Evolutionary conservation across 805 yeast species (phyloP).

Genomic region (Starmerella kuoi): DNA sequence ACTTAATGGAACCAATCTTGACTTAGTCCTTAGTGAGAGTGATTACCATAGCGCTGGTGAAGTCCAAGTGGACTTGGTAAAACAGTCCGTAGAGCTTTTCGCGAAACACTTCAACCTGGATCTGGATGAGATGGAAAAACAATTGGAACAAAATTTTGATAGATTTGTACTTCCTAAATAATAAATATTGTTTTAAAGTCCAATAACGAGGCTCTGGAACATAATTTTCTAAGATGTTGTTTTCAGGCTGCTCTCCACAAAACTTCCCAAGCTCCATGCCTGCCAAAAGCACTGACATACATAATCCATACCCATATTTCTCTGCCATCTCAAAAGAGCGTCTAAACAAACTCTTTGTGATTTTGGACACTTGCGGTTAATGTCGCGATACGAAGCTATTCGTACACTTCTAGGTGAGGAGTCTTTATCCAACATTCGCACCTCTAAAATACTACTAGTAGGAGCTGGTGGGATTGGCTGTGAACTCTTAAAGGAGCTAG

Average conservation of each 20-base stretch:
- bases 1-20: slow-evolving; percentile 29
- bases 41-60: slow-evolving; percentile 33
- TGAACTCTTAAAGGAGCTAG: slow-evolving; percentile 97
- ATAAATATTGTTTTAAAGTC: background rate
- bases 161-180: background rate
- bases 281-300: no score
- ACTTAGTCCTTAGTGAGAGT: slow-evolving; percentile 40
- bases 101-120: slow-evolving; percentile 6
- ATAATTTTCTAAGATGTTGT: background rate
- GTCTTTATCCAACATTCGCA: slow-evolving; percentile 13
- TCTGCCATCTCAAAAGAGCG: no score
- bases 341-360: no score
- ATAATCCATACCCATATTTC: no score
- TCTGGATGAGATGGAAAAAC: slow-evolving; percentile 1
- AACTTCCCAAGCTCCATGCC: no score
- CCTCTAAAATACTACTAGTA: slow-evolving; percentile 56
- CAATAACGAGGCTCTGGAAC: background rate
- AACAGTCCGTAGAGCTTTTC: slow-evolving; percentile 4
- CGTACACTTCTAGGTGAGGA: slow-evolving; percentile 17
- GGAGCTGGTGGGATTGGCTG: slow-evolving; percentile 99
- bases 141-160: slow-evolving; percentile 6
- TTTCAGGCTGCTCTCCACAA: background rate
- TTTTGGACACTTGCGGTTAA: no score
- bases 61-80: slow-evolving; percentile 19
- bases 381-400: slow-evolving; percentile 16